Conservation (phyloP, 208 protist species). For the Wallacemonas rigidus region DNA sequence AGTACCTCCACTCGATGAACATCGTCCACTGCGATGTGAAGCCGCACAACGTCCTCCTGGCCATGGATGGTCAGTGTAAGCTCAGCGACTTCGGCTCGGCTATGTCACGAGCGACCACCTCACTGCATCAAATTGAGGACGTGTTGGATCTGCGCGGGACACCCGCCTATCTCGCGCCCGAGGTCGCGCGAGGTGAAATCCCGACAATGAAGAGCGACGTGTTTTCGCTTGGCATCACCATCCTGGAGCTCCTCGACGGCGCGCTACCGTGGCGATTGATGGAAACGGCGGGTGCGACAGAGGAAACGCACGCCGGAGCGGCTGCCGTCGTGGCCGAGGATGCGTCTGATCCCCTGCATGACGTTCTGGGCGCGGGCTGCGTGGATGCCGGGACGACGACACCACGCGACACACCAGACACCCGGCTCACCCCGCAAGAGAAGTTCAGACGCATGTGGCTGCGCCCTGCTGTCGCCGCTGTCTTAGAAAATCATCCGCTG, state of each 20-base stretch:
- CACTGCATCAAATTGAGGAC: constrained; percentile 43
- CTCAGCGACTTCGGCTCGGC: constrained; percentile 85
- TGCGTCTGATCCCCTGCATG: no score
- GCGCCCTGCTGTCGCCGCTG: background rate
- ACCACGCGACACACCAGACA: background rate
- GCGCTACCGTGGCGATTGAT: constrained; percentile 57
- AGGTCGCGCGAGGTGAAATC: constrained; percentile 63
- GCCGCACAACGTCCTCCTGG: constrained; percentile 82
- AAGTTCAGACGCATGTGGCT: constrained; percentile 5
- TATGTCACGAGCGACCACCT: constrained; percentile 40
- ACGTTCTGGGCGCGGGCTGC: no score
- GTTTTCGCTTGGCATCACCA: constrained; percentile 62
- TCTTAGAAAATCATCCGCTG: constrained; percentile 2
- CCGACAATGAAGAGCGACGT: constrained; percentile 63
- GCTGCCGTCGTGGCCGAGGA: no score
- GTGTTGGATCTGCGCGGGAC: constrained; percentile 74
- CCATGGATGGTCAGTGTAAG: constrained; percentile 83
- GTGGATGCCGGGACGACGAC: background rate
- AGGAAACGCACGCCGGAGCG: no score
- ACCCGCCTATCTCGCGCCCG: constrained; percentile 78
- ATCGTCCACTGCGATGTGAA: constrained; percentile 88
- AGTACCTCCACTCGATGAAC: constrained; percentile 74
- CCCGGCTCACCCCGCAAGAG: constrained; percentile 1
- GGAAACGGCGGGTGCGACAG: background rate
- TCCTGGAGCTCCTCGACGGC: constrained; percentile 63